Conservation (phyloP, 371 early-diverging fungal genomes). For the Zychaea mexicana region DNA sequence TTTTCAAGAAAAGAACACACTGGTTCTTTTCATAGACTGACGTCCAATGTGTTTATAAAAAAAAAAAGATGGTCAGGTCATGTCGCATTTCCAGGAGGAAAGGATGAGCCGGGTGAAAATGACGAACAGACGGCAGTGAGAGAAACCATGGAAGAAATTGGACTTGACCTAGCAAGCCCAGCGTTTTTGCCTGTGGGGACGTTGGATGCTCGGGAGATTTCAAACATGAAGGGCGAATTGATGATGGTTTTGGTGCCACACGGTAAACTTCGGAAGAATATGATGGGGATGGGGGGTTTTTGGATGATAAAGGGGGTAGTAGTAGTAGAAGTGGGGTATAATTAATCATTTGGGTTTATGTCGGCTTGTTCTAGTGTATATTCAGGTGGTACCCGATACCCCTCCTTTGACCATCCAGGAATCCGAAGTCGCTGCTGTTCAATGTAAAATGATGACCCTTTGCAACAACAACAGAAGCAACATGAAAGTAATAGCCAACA, state of each 20-base stretch:
- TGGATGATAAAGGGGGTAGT: no score
- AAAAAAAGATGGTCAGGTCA: slow-evolving; percentile 66
- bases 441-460: slow-evolving; percentile 50
- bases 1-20: no score
- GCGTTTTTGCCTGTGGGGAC: slow-evolving; percentile 60
- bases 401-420: slow-evolving; percentile 54
- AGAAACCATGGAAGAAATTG: slow-evolving; percentile 72
- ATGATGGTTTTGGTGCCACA: slow-evolving; percentile 66
- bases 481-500: background rate
- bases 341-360: background rate
- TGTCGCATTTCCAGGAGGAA: slow-evolving; percentile 78
- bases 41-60: no score
- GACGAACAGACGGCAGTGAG: slow-evolving; percentile 69
- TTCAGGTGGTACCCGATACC: slow-evolving; percentile 59
- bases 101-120: slow-evolving; percentile 62
- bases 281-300: background rate
- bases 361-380: slow-evolving; percentile 46
- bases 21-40: no score
- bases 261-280: slow-evolving; percentile 38
- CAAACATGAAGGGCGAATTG: slow-evolving; percentile 48
- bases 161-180: slow-evolving; percentile 52
- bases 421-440: slow-evolving; percentile 63
- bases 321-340: no score
- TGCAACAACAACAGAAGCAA: background rate
- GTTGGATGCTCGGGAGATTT: slow-evolving; percentile 68